Evolutionary conservation across 108 stramenopile species (phyloP), one percentile per base, ranked within the genome.

Genomic region (Nitzschia palea): DNA sequence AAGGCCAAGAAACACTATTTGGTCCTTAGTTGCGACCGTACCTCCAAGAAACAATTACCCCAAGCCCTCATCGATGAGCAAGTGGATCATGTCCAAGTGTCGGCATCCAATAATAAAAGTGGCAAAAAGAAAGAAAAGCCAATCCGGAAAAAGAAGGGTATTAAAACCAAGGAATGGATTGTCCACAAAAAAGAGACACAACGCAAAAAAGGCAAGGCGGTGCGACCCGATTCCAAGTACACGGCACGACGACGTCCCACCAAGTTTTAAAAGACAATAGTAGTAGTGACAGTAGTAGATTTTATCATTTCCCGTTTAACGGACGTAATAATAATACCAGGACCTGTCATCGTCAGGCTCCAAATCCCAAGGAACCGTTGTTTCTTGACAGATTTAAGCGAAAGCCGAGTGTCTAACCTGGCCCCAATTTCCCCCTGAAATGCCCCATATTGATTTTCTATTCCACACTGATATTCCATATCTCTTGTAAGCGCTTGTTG

Each of bases 1-100:
- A 99, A 99, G 73, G 99, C 99, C 12, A 99, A 99, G 84, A 99
- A 99, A 67, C 96, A 98, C 77, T 99, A 98, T 74, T 78, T 99
- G 29, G 97, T 97, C 28, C 84, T 99, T 33, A 84, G 84, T 48
- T 97, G 97, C 62, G 98, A 98, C 60, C 86, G 94, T 26, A 67
- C 78, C 22, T 59, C 65, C 12, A 56, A 44, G 29, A 55, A 65
- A 44, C 76, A 86, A 31, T 17, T 53, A 14, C 93, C 95, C 10
- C 59, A 59, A 65, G 90, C 78, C 9, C 55, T 83, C 62, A 54
- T 60, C 44, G 74, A 66, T n/a, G 70, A 68, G 31, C 44, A 66
- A 33, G 3, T 52, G 30, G 45, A 59, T 44, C 48, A 47, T 44
- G 80, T 82, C 5, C 55, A 33, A 10, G 80, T 82, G 44, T 44